A percentile compares a stretch with the other conserved stretches of the same genome.
phyloP scores from a whole-genome alignment of 306 rosid species.

The Datisca glomerata region DNA sequence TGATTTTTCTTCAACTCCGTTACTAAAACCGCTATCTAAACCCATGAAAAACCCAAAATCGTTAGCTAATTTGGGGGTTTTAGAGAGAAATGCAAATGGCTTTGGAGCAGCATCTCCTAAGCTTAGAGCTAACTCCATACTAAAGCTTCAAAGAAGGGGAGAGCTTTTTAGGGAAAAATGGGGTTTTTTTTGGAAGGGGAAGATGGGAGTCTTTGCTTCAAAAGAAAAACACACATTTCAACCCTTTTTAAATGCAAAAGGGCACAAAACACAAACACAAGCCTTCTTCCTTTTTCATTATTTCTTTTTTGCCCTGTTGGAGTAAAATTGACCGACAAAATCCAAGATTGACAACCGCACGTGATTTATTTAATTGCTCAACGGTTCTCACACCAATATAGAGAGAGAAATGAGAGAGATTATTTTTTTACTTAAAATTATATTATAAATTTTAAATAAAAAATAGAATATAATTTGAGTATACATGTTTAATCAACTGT shows the following conservation, averaged over 20 bases:
- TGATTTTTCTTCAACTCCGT: slow-evolving; percentile 12
- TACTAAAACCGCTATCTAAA: slow-evolving; percentile 27
- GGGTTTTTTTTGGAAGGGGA: no score
- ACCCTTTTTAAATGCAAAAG: no score
- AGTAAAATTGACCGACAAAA: slow-evolving; percentile 76
- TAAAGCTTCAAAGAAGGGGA: background rate
- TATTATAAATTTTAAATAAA: background rate
- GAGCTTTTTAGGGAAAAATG: no score
- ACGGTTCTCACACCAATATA: slow-evolving; percentile 24
- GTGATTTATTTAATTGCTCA: slow-evolving; percentile 57
- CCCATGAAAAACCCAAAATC: slow-evolving; percentile 42
- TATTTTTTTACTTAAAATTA: background rate
- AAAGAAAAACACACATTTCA: no score
- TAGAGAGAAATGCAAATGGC: slow-evolving; percentile 36
- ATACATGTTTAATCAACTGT: no score
- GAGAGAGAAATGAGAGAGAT: background rate
- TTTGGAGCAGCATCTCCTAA: slow-evolving; percentile 62
- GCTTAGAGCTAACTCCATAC: slow-evolving; percentile 81
- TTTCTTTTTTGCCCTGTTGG: slow-evolving; percentile 10
- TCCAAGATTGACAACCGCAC: slow-evolving; percentile 70
- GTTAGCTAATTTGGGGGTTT: slow-evolving; percentile 16
- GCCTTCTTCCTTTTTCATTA: slow-evolving; percentile 5
- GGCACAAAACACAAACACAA: slow-evolving; percentile 2
- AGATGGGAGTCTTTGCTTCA: background rate
- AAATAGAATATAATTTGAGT: no score